These are phyloP conservation scores for Mycena capillaripes DNA, from an alignment of 768 basidiomycete species.

Conservation along the genomic window DNA sequence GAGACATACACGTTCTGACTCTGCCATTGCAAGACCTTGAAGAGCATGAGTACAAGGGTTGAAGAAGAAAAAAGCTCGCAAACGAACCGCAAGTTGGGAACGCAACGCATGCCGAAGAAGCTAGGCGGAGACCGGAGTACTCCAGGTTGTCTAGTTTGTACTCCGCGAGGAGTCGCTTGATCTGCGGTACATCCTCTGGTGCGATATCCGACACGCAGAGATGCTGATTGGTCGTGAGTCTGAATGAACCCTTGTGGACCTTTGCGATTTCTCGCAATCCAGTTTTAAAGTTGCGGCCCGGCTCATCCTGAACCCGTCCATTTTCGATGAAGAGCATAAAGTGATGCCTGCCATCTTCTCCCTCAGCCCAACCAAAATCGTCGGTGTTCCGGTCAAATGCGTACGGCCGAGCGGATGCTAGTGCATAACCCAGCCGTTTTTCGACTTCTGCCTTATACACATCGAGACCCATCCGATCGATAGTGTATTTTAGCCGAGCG, in stretches of 20 bases:
- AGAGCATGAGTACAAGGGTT: constrained; percentile 7
- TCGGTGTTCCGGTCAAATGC: constrained; percentile 92
- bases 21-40: constrained; percentile 60
- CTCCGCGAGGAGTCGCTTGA: constrained; percentile 84
- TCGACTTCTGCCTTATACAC: constrained; percentile 93
- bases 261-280: constrained; percentile 94
- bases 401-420: constrained; percentile 82
- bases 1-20: constrained; percentile 66
- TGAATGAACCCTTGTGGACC: constrained; percentile 94
- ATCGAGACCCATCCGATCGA: constrained; percentile 94
- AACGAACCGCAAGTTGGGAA: constrained; percentile 93
- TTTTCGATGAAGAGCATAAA: constrained; percentile 98
- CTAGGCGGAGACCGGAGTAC: constrained; percentile 83
- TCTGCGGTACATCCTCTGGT: constrained; percentile 76
- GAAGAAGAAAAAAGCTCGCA: not conserved
- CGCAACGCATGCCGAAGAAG: constrained; percentile 96
- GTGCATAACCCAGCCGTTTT: constrained; percentile 83
- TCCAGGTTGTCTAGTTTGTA: constrained; percentile 93
- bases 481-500: constrained; percentile 95
- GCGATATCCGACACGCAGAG: constrained; percentile 88
- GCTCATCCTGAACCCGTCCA: constrained; percentile 96
- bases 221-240: constrained; percentile 97
- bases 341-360: constrained; percentile 90
- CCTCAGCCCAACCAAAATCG: constrained; percentile 93
- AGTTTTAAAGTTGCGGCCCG: constrained; percentile 91